Base-by-base conservation (phyloP, 768 basidiomycete genomes). In the Auriscalpium vulgare region DNA sequence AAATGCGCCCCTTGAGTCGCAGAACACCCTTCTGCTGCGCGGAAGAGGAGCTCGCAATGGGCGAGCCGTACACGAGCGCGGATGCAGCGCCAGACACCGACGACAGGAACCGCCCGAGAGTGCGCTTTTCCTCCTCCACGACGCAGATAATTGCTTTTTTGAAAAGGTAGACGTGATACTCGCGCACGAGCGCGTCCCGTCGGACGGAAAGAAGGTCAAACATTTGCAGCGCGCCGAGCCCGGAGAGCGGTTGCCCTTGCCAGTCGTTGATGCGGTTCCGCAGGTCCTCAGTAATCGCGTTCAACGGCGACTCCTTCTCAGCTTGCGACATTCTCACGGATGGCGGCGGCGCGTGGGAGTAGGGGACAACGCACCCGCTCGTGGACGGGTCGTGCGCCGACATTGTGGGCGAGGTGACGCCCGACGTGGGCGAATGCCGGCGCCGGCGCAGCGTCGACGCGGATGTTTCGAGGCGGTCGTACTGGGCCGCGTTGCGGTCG, bases 141-240 rank as follows among this genome's bases (percentile, higher is more conserved):
- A 98, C 93, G 69, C 97, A 99, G 57, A 99, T 93, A 61, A 99
- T 90, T 10, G 97, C 97, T 69, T 97, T 93, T 65, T 87, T 87
- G 82, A 97, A 99, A 23, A 99, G 80, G 73, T 98, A 97, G 58
- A 97, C 91, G 67, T 85, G 89, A 71, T 97, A 97, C 69, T 97
- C 95, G 54, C 94, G 83, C 17, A 95, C 87, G 57, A 92, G 86
- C 10, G 85, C 74, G 62, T 95, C 95, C 50, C 95, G 84, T 51
- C 93, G 83, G 47, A 97, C 93, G 49, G 84, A 85, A 29, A 97
- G 74, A 48, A 94, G 77, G 71, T 95, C 95, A 69, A 91, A 97
- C 82, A 95, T 91, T 63, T 89, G 88, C 47, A 97, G 75, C 1
- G 84, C 79, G 8, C 95, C 95, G 23, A 97, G 83, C 51, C 89